Conservation (phyloP, 305 asterid species). For the Fraxinus velutina region DNA sequence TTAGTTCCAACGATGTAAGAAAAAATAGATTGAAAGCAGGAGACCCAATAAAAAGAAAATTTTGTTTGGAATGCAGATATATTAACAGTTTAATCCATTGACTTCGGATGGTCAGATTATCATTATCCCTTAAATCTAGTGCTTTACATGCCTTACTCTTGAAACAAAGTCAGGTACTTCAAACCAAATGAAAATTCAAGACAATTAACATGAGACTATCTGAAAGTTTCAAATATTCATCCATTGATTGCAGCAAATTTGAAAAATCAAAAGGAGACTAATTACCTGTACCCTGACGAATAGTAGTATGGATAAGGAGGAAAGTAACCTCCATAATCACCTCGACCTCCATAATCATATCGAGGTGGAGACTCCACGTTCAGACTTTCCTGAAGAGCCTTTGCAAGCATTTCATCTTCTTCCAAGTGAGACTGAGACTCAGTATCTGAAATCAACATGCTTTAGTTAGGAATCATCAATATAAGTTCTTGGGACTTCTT, state of each 20-base stretch:
- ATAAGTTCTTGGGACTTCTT: not conserved
- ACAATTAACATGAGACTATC: not conserved
- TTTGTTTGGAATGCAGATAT: not conserved
- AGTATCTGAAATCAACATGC: conserved; percentile 38
- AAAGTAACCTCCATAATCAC: conserved; percentile 52
- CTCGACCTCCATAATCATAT: conserved; percentile 55
- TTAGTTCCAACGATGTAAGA: conserved; percentile 10
- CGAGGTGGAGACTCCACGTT: conserved; percentile 58
- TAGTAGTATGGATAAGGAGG: conserved; percentile 52
- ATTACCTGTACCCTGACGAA: conserved; percentile 68
- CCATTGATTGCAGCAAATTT: not conserved
- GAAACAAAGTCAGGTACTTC: not conserved
- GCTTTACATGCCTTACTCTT: not conserved
- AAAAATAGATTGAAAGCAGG: not conserved
- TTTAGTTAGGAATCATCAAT: conserved; percentile 11
- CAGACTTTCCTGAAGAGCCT: conserved; percentile 87
- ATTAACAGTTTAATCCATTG: not conserved
- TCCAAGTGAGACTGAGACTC: conserved; percentile 59
- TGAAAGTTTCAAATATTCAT: not conserved
- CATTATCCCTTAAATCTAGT: not conserved
- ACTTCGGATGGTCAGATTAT: not conserved
- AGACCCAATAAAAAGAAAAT: not conserved
- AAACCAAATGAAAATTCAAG: not conserved
- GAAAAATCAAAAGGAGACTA: conserved; percentile 4
- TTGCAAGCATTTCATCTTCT: conserved; percentile 89